Base-by-base conservation (phyloP, 192 early-diverging fungal species). In the Entomortierella parvispora region DNA sequence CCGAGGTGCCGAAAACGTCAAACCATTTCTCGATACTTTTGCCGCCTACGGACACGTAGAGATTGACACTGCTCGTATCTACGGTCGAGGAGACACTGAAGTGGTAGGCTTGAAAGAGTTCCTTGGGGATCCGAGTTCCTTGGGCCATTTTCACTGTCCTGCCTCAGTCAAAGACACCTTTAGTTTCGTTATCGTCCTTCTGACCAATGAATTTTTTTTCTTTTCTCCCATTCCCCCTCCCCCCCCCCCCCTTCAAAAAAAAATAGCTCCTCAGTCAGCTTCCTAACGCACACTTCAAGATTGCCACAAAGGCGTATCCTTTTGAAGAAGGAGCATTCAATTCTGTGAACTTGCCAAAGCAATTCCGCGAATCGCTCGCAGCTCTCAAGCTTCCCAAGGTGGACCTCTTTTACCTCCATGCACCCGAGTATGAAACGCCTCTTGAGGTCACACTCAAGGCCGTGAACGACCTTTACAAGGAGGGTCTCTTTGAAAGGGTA, bases 401-500 rank as follows among this genome's bases (percentile, higher is more conserved):
- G 8, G 47, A 49, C n/a, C 22, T 49, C 9, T 49, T 49, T 20
- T 49, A 49, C 18, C 47, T 49, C 5, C 47, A 49, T 49, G 18
- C 15, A 6, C 47, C 47, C 6, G 47, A 49, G 4, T 6, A 12
- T 23, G 4, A 12, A 4, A 49, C 47, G 18, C 47, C 47, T 17
- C 15, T 40, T 37, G 85, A 76, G 58, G 50, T 57, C 0, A 88
- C 87, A 12, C 71, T 88, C 15, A 42, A 48, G 23, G 85, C 81
- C 25, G 87, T 88, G 23, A 62, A 88, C 23, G 83, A 88, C 46
- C 47, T 88, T 17, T 84, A 88, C 68, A 17, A 83, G 34, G 76
- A 70, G 49, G 86, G 86, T n/a, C 49, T 47, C 17, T 88, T 88
- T 45, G 67, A 43, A 26, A 17, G 47, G 15, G 22, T 49, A 49